A percentile compares a stretch with the other conserved stretches of the same genome.
Evolutionary conservation across 139 green algal species (phyloP).

Genomic region (Auxenochlorella pyrenoidosa): DNA sequence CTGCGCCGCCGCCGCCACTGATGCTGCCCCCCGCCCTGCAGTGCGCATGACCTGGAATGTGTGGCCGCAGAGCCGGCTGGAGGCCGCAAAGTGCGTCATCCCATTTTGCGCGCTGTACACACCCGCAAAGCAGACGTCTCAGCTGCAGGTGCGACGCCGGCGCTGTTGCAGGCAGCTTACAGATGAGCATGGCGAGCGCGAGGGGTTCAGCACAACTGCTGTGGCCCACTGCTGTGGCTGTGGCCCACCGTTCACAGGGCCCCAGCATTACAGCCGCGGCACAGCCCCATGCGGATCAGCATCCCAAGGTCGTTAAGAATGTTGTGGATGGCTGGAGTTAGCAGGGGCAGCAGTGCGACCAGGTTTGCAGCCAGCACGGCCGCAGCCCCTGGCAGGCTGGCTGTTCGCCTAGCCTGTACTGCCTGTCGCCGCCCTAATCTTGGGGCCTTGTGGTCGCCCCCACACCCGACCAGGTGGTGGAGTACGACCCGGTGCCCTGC

Average conservation of each 20-base stretch:
- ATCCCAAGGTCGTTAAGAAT: no score
- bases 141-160: constrained; percentile 76
- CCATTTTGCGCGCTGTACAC: constrained; percentile 95
- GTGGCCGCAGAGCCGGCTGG: constrained; percentile 93
- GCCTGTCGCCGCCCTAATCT: not conserved
- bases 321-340: no score
- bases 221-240: no score
- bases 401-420: no score
- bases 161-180: not conserved
- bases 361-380: not conserved
- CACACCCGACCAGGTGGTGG: constrained; percentile 75
- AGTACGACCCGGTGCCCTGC: constrained; percentile 96
- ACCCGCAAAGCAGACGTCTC: constrained; percentile 80
- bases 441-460: not conserved
- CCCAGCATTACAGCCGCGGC: no score
- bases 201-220: not conserved
- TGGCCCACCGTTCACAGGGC: no score
- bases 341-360: not conserved
- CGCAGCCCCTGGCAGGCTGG: not conserved
- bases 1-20: not conserved
- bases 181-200: no score
- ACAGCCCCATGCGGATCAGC: no score
- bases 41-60: constrained; percentile 95
- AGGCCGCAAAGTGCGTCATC: constrained; percentile 96
- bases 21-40: not conserved